phyloP scores from a whole-genome alignment of 2,329 filamentous ascomycete genomes.

The Myriosclerotinia scirpicola region DNA sequence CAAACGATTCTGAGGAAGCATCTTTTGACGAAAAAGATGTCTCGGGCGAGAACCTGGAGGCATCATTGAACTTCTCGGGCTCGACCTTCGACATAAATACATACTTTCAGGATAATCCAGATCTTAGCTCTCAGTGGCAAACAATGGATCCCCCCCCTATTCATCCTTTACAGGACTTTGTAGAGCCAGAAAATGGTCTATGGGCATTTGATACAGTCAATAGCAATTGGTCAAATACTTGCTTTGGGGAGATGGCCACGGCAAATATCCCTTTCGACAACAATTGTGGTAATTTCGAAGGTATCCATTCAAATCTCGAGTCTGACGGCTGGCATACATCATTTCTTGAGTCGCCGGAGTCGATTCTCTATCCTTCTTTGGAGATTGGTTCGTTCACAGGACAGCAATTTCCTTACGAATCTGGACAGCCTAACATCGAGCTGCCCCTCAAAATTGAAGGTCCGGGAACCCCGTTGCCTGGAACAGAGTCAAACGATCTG shows the following conservation, averaged over 20 bases:
- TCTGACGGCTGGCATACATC: conserved; percentile 11
- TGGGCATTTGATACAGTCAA: conserved; percentile 5
- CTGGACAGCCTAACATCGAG: no score
- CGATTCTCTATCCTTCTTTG: neutral
- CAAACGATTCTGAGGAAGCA: neutral
- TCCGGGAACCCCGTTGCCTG: neutral
- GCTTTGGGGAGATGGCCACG: neutral
- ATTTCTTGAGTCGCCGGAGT: conserved; percentile 3
- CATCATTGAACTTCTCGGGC: neutral
- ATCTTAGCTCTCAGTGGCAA: conserved; percentile 11
- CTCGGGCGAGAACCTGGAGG: neutral
- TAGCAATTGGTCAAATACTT: neutral
- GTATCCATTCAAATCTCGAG: neutral
- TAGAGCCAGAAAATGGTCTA: neutral
- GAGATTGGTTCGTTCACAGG: neutral
- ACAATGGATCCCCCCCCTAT: neutral
- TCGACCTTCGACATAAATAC: neutral
- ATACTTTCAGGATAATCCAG: neutral
- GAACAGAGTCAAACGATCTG: neutral
- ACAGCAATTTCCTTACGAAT: neutral
- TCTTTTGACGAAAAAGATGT: neutral
- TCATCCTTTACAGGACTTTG: neutral
- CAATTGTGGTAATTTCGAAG: neutral
- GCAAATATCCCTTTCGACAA: neutral
- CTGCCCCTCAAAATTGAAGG: neutral